phyloP scores from a whole-genome alignment of 495 filamentous ascomycete species.

The Penicillium odoratum region DNA sequence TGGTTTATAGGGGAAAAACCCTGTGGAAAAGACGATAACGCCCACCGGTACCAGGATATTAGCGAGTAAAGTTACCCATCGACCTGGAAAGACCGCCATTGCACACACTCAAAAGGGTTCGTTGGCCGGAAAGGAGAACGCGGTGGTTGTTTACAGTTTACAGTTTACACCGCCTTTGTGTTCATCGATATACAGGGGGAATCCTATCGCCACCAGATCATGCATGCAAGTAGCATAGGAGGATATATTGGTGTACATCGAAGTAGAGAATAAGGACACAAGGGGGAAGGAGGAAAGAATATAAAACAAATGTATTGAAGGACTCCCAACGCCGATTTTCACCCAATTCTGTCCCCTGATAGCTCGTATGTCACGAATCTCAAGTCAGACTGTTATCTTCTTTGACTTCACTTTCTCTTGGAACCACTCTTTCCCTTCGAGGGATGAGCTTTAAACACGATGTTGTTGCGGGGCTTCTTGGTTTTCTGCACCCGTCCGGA shows the following conservation, averaged over 20 bases:
- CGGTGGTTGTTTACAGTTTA: slow-evolving; percentile 10
- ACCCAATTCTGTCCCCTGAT: background rate
- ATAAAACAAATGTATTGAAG: background rate
- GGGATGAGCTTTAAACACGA: slow-evolving; percentile 38
- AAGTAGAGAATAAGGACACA: background rate
- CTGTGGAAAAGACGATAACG: slow-evolving; percentile 79
- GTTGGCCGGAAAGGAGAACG: background rate
- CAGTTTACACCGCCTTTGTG: slow-evolving; percentile 21
- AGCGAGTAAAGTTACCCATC: slow-evolving; percentile 41
- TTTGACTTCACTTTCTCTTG: slow-evolving; percentile 32
- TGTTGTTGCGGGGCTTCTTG: slow-evolving; percentile 43
- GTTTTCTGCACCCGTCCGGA: slow-evolving; percentile 41
- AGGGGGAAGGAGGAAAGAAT: background rate
- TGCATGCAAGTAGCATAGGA: background rate
- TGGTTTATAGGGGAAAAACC: slow-evolving; percentile 98
- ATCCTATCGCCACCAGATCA: background rate
- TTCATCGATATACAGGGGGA: background rate
- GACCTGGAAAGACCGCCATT: slow-evolving; percentile 22
- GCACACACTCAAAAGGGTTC: background rate
- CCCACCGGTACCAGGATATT: slow-evolving; percentile 79
- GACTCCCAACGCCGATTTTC: background rate
- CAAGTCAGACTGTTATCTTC: background rate
- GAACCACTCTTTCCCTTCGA: slow-evolving; percentile 31
- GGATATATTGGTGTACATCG: background rate
- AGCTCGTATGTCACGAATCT: background rate